phyloP scores from a whole-genome alignment of 495 filamentous ascomycete species.

The Xylaria bambusicola region DNA sequence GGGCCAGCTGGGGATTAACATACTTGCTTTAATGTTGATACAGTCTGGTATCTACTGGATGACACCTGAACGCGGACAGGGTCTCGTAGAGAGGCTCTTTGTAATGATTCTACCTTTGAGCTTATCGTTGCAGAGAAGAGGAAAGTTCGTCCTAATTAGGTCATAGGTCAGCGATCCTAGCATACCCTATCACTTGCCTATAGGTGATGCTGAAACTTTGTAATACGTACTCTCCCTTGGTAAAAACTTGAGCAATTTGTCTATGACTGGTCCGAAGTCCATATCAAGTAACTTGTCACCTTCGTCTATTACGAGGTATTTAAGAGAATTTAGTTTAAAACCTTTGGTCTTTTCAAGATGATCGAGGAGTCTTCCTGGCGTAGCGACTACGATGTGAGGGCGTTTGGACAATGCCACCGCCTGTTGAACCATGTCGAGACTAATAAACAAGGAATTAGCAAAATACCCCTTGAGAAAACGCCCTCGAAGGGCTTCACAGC shows the following conservation, averaged over 20 bases:
- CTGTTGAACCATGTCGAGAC: slow-evolving; percentile 90
- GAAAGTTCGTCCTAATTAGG: slow-evolving; percentile 59
- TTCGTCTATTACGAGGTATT: slow-evolving; percentile 93
- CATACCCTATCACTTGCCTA: no score
- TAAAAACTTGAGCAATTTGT: slow-evolving; percentile 89
- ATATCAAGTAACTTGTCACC: slow-evolving; percentile 90
- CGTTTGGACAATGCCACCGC: slow-evolving; percentile 86
- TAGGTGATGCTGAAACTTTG: background rate
- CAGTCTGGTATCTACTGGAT: slow-evolving; percentile 80
- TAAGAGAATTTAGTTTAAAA: slow-evolving; percentile 75
- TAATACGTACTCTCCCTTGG: slow-evolving; percentile 61
- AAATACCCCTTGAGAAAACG: background rate
- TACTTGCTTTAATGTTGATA: slow-evolving; percentile 73
- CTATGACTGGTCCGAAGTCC: slow-evolving; percentile 89
- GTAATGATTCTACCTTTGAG: slow-evolving; percentile 86
- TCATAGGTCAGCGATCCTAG: background rate
- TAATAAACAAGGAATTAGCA: slow-evolving; percentile 8
- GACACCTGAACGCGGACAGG: slow-evolving; percentile 71
- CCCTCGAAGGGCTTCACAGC: background rate
- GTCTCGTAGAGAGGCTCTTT: slow-evolving; percentile 81
- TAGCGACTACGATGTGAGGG: slow-evolving; percentile 86
- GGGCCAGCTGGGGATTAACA: background rate
- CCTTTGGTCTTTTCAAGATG: slow-evolving; percentile 97
- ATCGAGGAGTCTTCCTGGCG: slow-evolving; percentile 86
- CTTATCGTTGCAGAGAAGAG: slow-evolving; percentile 95